Evolutionary conservation across 2,329 filamentous ascomycete genomes (phyloP), one percentile per base, ranked within the genome.

Genomic region (Pestalotiopsis sp.): DNA sequence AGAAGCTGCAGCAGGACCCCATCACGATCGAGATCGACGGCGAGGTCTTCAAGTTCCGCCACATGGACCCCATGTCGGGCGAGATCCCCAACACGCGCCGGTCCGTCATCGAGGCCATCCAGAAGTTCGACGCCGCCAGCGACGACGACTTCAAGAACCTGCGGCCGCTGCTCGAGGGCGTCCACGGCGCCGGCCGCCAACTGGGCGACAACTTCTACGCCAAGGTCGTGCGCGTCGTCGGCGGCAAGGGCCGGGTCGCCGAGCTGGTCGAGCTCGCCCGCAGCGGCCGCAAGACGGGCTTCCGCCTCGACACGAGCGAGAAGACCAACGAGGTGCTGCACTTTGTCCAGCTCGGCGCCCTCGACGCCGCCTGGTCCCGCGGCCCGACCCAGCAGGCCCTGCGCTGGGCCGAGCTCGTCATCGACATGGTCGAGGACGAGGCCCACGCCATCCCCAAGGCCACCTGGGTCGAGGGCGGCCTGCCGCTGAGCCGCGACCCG

Each of bases 1-100:
- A 83, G 71, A 78, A 78, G 69, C 84, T 92, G 56, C 79, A 85
- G 69, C 79, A 81, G 45, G 87, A 90, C 75, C 87, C 88, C 49
- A 82, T 90, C 70, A 81, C 82, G 69, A 85, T 90, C 71, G 86
- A 89, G 72, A 83, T 92, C 71, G 87, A 87, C 69, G 88, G 84
- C 73, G 81, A 88, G 69, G 80, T 86, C 71, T 77, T 86, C 77
- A 83, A 82, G 71, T 89, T 89, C 79, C 78, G 79, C 62, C 79
- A 84, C 75, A 77, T 84, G 68, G 76, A 88, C 77, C 76, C 72
- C n/a, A 71, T 81, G 71, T 77, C 69, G 23, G 69, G 72, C 58
- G 82, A 81, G 56, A 68, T 87, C 4, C 85, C 84, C 49, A 80
- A 80, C 71, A 83, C 84, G 4, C 80, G 80, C 27, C 76, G 76